phyloP scores from a whole-genome alignment of 2,329 filamentous ascomycete genomes.

The Colletotrichum kahawae region DNA sequence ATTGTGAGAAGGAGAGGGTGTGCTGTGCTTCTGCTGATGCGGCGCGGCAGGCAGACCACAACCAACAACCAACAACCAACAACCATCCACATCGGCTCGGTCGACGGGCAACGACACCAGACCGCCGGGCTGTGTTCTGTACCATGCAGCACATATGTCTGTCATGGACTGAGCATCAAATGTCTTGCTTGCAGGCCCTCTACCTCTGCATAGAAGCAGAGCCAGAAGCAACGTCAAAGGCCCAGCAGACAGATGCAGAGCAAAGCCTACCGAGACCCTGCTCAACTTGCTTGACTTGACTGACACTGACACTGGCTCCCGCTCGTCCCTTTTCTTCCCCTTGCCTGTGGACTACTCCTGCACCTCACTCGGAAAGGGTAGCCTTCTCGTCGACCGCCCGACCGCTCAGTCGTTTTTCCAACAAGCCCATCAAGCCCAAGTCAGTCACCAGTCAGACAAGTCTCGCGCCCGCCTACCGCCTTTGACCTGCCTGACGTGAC shows the following conservation, averaged over 20 bases:
- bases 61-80: background rate
- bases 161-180: background rate
- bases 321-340: constrained; percentile 1
- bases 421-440: background rate
- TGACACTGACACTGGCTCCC: constrained; percentile 18
- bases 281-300: constrained; percentile 1
- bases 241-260: background rate
- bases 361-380: background rate
- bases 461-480: background rate
- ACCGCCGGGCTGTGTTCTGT: background rate
- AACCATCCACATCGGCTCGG: background rate
- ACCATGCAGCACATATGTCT: background rate
- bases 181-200: background rate
- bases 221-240: background rate
- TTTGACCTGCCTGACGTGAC: background rate
- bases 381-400: background rate
- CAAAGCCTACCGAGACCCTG: background rate
- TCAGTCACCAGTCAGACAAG: background rate
- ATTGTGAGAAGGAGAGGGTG: background rate
- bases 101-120: background rate
- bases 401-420: background rate
- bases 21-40: background rate
- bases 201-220: background rate
- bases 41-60: background rate
- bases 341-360: background rate